Evolutionary conservation across 257 asterid species (phyloP).

Genomic region (Jasminum sambac): DNA sequence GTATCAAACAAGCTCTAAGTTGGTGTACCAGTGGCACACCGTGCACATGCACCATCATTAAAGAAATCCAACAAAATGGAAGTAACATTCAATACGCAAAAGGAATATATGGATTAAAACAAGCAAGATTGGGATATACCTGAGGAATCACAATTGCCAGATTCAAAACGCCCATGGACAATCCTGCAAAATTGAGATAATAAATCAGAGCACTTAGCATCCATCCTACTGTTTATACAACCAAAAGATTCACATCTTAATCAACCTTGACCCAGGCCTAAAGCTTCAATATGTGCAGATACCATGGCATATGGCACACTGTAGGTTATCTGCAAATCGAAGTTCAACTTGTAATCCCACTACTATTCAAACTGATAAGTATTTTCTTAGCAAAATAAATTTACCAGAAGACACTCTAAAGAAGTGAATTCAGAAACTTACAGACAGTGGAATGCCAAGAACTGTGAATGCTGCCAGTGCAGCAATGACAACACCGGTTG

Average conservation of each 20-base stretch:
- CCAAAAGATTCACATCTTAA: constrained; percentile 23
- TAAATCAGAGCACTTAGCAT: constrained; percentile 27
- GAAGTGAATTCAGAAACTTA: constrained; percentile 42
- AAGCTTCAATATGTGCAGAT: constrained; percentile 68
- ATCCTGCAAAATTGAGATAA: constrained; percentile 51
- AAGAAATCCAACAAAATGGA: constrained; percentile 1
- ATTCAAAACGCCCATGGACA: constrained; percentile 86
- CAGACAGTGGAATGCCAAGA: constrained; percentile 88
- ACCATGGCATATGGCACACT: constrained; percentile 94
- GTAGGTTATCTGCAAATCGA: constrained; percentile 65
- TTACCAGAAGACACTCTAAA: background rate
- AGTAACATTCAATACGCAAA: background rate
- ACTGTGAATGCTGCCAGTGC: constrained; percentile 59
- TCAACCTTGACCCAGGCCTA: constrained; percentile 91
- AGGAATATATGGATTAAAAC: background rate
- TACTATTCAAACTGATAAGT: no score
- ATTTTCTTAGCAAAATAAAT: no score
- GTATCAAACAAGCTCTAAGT: background rate
- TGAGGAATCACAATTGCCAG: constrained; percentile 87
- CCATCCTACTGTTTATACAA: constrained; percentile 3
- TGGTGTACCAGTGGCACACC: background rate
- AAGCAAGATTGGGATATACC: constrained; percentile 40
- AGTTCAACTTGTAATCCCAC: constrained; percentile 1
- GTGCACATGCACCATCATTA: background rate
- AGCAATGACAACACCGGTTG: constrained; percentile 68